Evolutionary conservation across 202 grass and related monocot species (phyloP), one percentile per base, ranked within the genome.

Genomic region (Zizania palustris): DNA sequence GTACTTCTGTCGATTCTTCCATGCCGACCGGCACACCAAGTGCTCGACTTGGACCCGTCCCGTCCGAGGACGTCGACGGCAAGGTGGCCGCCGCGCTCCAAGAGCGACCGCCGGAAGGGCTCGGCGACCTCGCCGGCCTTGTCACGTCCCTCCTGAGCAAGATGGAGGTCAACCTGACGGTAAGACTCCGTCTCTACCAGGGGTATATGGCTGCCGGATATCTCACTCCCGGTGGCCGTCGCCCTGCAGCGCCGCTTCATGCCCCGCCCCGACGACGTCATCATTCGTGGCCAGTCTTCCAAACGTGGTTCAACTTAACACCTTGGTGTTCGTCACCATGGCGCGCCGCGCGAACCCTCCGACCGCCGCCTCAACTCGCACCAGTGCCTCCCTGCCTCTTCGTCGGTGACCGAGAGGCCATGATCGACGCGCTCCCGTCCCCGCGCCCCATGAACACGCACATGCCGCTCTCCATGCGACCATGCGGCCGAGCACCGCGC

Each of bases 251-350:
- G 42, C 8, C 72, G n/a, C 15, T 78, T 89, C 66, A n/a, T 15
- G 1, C 57, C 87, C 5, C 77, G 60, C 19, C 61, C 48, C 15
- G n/a, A 15, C 14, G 87, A 85, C 63, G 21, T 89, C 36, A 20
- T 89, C 40, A 9, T 78, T 89, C 40, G 12, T 78, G 7, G 72
- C 77, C 5, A 78, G 80, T 48, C 75, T 33, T 0, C 77, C 28
- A 0, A 28, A 89, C 82, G 20, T 85, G 87, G 82, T n/a, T n/a
- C n/a, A n/a, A n/a, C 72, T 82, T 11, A 67, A 63, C 19, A 78
- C 82, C 3, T 49, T 82, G 40, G n/a, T 67, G 21, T 89, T 89
- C 45, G 66, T 83, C 37, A 46, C 72, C 6, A 19, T 74, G 55
- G 34, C 68, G 3, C 78, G 74, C 37, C 16, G 46, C 59, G 51